phyloP scores from a whole-genome alignment of 371 early-diverging fungal species.

The Rhizopus microsporus region DNA sequence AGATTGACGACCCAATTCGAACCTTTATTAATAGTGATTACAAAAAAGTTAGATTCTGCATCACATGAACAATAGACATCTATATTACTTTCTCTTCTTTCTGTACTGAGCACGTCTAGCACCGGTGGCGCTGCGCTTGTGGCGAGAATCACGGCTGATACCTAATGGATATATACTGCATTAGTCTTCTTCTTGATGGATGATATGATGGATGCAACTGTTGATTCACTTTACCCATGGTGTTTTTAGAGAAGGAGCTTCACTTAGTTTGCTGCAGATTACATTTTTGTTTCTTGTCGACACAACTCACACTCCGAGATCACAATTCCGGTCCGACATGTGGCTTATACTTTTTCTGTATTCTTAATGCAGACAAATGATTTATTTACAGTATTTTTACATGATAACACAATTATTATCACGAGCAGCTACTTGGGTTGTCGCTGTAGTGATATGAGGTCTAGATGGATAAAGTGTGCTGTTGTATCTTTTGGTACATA shows the following conservation, averaged over 20 bases:
- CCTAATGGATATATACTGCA: slow-evolving; percentile 49
- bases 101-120: slow-evolving; percentile 97
- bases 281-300: slow-evolving; percentile 39
- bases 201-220: slow-evolving; percentile 7
- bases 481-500: slow-evolving; percentile 8
- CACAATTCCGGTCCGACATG: slow-evolving; percentile 1
- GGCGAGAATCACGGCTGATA: slow-evolving; percentile 95
- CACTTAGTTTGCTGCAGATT: slow-evolving; percentile 50
- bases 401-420: no score
- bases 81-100: slow-evolving; percentile 84
- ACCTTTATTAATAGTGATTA: slow-evolving; percentile 55
- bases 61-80: not conserved
- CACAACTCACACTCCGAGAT: slow-evolving; percentile 1
- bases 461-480: not conserved
- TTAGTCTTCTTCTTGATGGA: not conserved
- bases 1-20: slow-evolving; percentile 96
- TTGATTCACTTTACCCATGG: slow-evolving; percentile 16
- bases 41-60: not conserved
- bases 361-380: no score
- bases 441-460: no score
- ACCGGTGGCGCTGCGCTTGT: slow-evolving; percentile 97
- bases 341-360: not conserved
- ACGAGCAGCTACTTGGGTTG: no score
- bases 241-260: slow-evolving; percentile 30
- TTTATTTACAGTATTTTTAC: no score